Evolutionary conservation across 139 green algal genomes (phyloP).

Genomic region (Pleodorina starrii): DNA sequence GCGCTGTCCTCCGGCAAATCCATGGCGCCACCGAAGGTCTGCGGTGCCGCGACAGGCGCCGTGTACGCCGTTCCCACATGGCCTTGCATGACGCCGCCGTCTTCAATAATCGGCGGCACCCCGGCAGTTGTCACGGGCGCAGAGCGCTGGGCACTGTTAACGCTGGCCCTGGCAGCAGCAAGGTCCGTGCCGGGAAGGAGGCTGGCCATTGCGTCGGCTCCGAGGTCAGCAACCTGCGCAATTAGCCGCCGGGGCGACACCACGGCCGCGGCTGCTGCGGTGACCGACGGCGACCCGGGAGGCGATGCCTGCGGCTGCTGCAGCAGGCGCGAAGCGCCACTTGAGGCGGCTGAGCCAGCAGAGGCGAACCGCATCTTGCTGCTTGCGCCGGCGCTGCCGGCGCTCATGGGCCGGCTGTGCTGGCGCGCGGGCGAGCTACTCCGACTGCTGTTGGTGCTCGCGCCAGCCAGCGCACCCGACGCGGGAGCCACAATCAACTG

Average conservation of each 20-base stretch:
- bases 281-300: too few relatives aligned
- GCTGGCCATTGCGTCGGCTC: background rate
- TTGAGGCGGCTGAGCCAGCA: background rate
- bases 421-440: background rate
- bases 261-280: too few relatives aligned
- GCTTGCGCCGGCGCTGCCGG: background rate
- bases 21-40: slow-evolving; percentile 39
- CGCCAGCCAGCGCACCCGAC: background rate
- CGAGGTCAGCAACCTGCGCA: slow-evolving; percentile 1
- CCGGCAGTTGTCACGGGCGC: slow-evolving; percentile 30
- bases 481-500: background rate
- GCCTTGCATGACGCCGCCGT: too few relatives aligned
- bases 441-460: background rate
- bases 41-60: background rate
- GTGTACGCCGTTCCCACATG: background rate
- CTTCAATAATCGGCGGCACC: background rate
- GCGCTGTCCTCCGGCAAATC: slow-evolving; percentile 3
- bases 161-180: background rate
- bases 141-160: background rate
- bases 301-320: background rate
- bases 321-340: background rate
- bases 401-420: background rate
- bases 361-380: background rate
- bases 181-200: background rate
- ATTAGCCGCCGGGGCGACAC: too few relatives aligned